Evolutionary conservation across 169 alveolate genomes (phyloP), one percentile per base, ranked within the genome.

Genomic region (Eimeria necatrix): DNA sequence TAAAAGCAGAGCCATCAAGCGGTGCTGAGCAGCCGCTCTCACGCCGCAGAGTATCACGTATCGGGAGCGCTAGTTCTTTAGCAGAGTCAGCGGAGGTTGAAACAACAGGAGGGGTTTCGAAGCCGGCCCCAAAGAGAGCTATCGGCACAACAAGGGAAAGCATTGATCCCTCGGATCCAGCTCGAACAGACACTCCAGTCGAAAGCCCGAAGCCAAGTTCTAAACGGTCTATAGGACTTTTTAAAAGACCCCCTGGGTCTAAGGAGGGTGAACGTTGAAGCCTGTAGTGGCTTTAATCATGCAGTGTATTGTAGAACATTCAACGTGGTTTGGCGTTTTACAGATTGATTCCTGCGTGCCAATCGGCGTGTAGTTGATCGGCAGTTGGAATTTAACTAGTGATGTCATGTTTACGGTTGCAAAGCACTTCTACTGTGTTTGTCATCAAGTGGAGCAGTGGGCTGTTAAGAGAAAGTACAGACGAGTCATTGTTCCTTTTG

Each of bases 11-110:
- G 4, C 64, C 64, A 4, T 60, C 16, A 41, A 46, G 56, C 46
- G 46, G 86, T 18, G 4, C 49, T 16, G 86, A 48, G 20, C 86
- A 76, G 60, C 86, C 20, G 18, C 26, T 6, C 53, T 52, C 90
- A 14, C 73, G 90, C 20, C 90, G 90, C 74, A 81, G 90, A 53
- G 90, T 81, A 53, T 22, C 60, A 64, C 90, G 90, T 53, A 24
- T 81, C 24, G 90, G 90, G 10, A 81, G 74, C 26, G 56, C 51
- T 5, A 4, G 64, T 48, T 76, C 86, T 16, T 32, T 32, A 32
- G 46, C 86, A 20, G 86, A 76, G n/a, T 48, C 86, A 41, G 49
- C 86, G 7, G 64, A 76, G 49, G n/a, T 60, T 20, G 86, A 60
- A 32, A 76, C 86, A 20, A 46, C 18, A 4, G 48, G 20, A 1